These are phyloP conservation scores for Adansonia rubrostipa DNA, from an alignment of 441 rosid genomes.

Conservation along the genomic window DNA sequence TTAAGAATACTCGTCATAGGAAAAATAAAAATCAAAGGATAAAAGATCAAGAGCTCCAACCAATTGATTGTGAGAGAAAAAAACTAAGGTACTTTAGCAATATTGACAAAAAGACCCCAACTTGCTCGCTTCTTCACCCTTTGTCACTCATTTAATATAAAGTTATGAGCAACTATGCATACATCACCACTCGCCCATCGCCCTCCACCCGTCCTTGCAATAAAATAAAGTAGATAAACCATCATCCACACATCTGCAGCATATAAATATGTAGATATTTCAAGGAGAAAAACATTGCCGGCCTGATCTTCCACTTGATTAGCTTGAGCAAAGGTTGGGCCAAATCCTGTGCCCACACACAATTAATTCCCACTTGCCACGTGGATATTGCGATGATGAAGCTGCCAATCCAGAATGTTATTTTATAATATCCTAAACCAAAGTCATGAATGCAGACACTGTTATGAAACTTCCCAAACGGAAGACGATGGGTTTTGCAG, in stretches of 20 bases:
- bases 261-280: slow-evolving; percentile 35
- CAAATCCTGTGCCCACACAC: slow-evolving; percentile 2
- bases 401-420: not conserved
- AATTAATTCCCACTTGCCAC: slow-evolving; percentile 28
- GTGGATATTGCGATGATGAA: slow-evolving; percentile 25
- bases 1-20: not conserved
- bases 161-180: slow-evolving; percentile 31
- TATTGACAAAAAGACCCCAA: slow-evolving; percentile 45
- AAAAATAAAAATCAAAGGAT: slow-evolving; percentile 23
- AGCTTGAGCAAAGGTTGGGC: slow-evolving; percentile 12
- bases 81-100: slow-evolving; percentile 26
- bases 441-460: slow-evolving; percentile 3
- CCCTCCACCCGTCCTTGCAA: slow-evolving; percentile 35
- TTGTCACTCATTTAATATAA: slow-evolving; percentile 47
- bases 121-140: slow-evolving; percentile 38
- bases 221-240: slow-evolving; percentile 36
- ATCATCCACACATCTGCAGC: slow-evolving; percentile 21
- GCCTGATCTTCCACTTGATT: slow-evolving; percentile 26
- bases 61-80: slow-evolving; percentile 35
- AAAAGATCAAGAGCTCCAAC: slow-evolving; percentile 26
- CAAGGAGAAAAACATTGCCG: slow-evolving; percentile 13
- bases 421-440: not conserved
- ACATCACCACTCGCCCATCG: slow-evolving; percentile 26
- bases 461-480: slow-evolving; percentile 14
- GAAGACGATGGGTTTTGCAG: not conserved